These are phyloP conservation scores for Zygosaccharomyces rouxii DNA, from an alignment of 805 yeast species.

Conservation along the genomic window DNA sequence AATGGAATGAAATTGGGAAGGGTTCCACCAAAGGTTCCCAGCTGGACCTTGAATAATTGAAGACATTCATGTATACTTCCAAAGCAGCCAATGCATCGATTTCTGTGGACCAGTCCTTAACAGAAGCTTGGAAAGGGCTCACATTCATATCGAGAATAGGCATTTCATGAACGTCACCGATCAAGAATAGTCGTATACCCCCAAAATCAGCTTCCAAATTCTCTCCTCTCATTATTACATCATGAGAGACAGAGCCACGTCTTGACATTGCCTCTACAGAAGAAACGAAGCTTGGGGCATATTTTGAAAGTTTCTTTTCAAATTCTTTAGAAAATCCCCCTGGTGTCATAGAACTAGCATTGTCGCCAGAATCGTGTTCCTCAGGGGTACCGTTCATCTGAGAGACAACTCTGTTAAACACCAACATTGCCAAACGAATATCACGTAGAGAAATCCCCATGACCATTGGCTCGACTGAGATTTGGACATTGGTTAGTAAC, in stretches of 20 bases:
- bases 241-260: constrained; percentile 23
- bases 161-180: constrained; percentile 87
- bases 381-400: constrained; percentile 35
- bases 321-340: constrained; percentile 58
- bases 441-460: constrained; percentile 83
- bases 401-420: constrained; percentile 67
- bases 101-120: constrained; percentile 83
- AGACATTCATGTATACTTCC: constrained; percentile 66
- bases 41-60: constrained; percentile 81
- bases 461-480: constrained; percentile 74
- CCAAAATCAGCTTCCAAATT: constrained; percentile 59
- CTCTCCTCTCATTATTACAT: constrained; percentile 60
- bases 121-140: constrained; percentile 61
- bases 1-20: constrained; percentile 73
- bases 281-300: constrained; percentile 59
- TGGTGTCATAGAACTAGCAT: constrained; percentile 18
- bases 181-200: constrained; percentile 74
- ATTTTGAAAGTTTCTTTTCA: constrained; percentile 53
- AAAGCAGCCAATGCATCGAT: constrained; percentile 63
- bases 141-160: constrained; percentile 79
- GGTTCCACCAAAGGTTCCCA: constrained; percentile 96
- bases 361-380: constrained; percentile 12
- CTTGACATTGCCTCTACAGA: constrained; percentile 40
- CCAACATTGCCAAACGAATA: constrained; percentile 69
- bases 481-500: constrained; percentile 58